Evolutionary conservation across 257 asterid species (phyloP).

Genomic region (Knoxia roxburghii): DNA sequence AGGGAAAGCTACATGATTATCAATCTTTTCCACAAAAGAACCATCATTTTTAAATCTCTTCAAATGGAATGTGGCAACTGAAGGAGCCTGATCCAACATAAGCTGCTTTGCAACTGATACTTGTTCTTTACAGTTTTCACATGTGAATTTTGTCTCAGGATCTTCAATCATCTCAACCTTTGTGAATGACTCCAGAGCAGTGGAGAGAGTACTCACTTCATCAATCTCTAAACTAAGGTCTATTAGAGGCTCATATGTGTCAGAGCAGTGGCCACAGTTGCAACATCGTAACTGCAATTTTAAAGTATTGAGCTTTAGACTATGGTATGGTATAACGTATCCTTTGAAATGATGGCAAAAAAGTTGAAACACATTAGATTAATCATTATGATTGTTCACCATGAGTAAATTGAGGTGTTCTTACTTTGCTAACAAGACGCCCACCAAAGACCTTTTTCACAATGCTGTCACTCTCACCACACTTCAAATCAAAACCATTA

Average conservation of each 20-base stretch:
- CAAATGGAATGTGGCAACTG: slow-evolving; percentile 69
- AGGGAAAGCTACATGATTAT: slow-evolving; percentile 71
- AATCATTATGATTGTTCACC: no score
- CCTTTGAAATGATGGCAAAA: neutral
- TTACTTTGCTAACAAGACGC: slow-evolving; percentile 70
- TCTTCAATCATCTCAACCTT: slow-evolving; percentile 81
- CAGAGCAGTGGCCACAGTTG: slow-evolving; percentile 75
- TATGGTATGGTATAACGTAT: neutral
- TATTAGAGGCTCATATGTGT: slow-evolving; percentile 72
- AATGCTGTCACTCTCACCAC: slow-evolving; percentile 36
- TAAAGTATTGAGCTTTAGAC: slow-evolving; percentile 11
- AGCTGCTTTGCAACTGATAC: slow-evolving; percentile 79
- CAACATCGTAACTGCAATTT: slow-evolving; percentile 78
- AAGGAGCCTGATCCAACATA: slow-evolving; percentile 59
- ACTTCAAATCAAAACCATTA: slow-evolving; percentile 19
- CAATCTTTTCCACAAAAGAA: slow-evolving; percentile 66
- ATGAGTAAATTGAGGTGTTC: neutral
- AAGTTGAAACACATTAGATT: neutral
- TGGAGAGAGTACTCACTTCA: slow-evolving; percentile 44
- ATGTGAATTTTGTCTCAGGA: slow-evolving; percentile 66
- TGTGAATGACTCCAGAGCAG: slow-evolving; percentile 83
- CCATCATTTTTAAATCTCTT: slow-evolving; percentile 91
- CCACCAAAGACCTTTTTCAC: slow-evolving; percentile 81
- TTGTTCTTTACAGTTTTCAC: slow-evolving; percentile 75
- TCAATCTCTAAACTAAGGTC: slow-evolving; percentile 91